Conservation (phyloP, 148 eudicot genomes). For the Gaultheria prostrata region DNA sequence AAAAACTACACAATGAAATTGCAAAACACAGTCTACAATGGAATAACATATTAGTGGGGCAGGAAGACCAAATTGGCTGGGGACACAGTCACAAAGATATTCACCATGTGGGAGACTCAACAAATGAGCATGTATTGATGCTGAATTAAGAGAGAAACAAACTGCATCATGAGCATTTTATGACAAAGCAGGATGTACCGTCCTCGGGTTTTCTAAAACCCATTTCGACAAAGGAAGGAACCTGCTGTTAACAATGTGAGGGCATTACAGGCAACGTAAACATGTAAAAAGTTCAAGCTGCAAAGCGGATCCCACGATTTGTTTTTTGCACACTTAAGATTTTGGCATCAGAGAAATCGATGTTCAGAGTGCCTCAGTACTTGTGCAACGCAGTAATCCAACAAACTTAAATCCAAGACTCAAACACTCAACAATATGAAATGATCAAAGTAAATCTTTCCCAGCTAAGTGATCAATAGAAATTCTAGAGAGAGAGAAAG, state of each 20-base stretch:
- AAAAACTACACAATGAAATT: neutral
- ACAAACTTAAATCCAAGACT: neutral
- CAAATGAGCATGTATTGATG: neutral
- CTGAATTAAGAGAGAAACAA: neutral
- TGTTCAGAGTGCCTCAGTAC: conserved; percentile 27
- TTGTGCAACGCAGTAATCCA: conserved; percentile 16
- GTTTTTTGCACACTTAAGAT: conserved; percentile 22
- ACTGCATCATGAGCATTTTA: neutral
- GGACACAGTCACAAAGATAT: neutral
- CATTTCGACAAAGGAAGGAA: neutral
- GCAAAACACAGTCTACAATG: neutral
- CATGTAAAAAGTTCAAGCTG: conserved; percentile 25
- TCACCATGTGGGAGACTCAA: neutral
- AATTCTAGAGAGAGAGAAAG: no score
- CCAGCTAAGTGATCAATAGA: neutral
- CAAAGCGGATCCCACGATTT: conserved; percentile 34
- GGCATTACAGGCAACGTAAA: conserved; percentile 33
- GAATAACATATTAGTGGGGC: neutral
- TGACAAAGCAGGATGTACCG: neutral
- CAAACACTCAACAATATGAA: neutral
- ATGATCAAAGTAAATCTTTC: neutral
- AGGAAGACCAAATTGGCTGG: neutral
- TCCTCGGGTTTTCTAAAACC: neutral
- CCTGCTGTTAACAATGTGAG: conserved; percentile 21
- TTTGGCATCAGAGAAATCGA: conserved; percentile 17